phyloP scores from a whole-genome alignment of 1,284 basidiomycete species.

The Clitocybe nebularis region DNA sequence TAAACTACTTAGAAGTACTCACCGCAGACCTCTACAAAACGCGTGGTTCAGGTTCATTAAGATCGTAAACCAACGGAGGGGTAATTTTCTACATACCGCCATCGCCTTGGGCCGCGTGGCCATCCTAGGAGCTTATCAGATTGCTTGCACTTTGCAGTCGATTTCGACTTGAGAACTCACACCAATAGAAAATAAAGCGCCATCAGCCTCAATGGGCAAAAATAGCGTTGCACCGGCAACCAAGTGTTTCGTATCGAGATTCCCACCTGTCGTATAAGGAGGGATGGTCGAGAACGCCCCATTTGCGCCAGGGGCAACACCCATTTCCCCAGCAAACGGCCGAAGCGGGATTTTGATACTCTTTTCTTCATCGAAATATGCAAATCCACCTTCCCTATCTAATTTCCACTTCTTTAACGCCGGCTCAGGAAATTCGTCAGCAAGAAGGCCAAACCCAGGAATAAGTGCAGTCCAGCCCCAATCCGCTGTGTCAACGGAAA shows the following conservation, averaged over 20 bases:
- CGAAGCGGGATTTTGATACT: conserved; percentile 44
- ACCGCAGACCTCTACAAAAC: conserved; percentile 51
- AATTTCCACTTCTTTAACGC: conserved; percentile 54
- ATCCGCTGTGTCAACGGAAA: conserved; percentile 44
- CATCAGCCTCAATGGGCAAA: conserved; percentile 56
- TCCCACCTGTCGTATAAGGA: conserved; percentile 58
- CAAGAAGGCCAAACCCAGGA: conserved; percentile 55
- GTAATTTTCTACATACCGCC: conserved; percentile 47
- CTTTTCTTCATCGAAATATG: conserved; percentile 46
- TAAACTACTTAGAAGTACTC: conserved; percentile 16
- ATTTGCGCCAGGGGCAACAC: conserved; percentile 49
- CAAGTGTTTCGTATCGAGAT: conserved; percentile 57
- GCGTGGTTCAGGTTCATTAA: no score
- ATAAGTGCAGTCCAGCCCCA: conserved; percentile 63
- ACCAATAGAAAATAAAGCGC: conserved; percentile 57
- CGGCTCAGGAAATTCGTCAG: conserved; percentile 49
- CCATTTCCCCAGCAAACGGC: conserved; percentile 63
- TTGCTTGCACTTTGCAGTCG: neutral
- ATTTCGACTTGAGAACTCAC: conserved; percentile 29
- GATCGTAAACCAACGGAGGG: no score
- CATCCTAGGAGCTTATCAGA: conserved; percentile 37
- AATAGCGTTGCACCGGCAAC: conserved; percentile 49
- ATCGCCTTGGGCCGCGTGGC: conserved; percentile 63
- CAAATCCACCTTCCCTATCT: conserved; percentile 32
- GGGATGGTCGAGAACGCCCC: conserved; percentile 60